Base-by-base conservation (phyloP, 2,329 filamentous ascomycete species). In the Clonostachys chloroleuca region DNA sequence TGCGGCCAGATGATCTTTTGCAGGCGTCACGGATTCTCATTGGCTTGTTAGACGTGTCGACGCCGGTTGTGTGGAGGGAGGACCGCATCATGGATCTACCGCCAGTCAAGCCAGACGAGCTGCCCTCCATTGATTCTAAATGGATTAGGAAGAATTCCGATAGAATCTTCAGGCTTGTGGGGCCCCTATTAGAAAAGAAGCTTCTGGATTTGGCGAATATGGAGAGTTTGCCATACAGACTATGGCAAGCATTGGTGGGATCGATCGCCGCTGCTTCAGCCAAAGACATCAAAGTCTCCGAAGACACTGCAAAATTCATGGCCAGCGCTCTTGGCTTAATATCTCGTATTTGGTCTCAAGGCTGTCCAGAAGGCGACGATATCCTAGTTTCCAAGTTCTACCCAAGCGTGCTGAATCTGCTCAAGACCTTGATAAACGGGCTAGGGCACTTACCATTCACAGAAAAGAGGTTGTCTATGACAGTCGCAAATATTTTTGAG, bases 231-330 rank as follows among this genome's bases (percentile, higher is more conserved):
- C 60, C 70, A 1, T 71, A 66, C 43, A 70, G 67, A 8, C 71
- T 89, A 36, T 89, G 85, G 85, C 63, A 70, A 30, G 72, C 77
- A 2, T 70, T 90, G 12, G 72, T 89, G 40, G 68, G 72, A 5
- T 80, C 84, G 2, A 71, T 91, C 24, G 78, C 83, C 3, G 77
- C 79, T 43, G 87, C 87, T 37, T 85, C 85, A 20, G 78, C 77
- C 40, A 95, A 96, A 65, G 94, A 99, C 65, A 86, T 99, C 56
- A 95, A 92, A 57, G 84, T 92, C 7, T 91, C 90, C 0, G 79
- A 80, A 12, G 92, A 97, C 51, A 89, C 91, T 2, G 87, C 89
- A 59, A 80, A 83, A 51, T 92, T 92, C 49, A 77, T 96, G 51
- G 85, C 87, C 18, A 76, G 81, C 40, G 75, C 91, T 18, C 76